Evolutionary conservation across 768 basidiomycete species (phyloP), one percentile per base, ranked within the genome.

Genomic region (Leucosporidium yakuticum): DNA sequence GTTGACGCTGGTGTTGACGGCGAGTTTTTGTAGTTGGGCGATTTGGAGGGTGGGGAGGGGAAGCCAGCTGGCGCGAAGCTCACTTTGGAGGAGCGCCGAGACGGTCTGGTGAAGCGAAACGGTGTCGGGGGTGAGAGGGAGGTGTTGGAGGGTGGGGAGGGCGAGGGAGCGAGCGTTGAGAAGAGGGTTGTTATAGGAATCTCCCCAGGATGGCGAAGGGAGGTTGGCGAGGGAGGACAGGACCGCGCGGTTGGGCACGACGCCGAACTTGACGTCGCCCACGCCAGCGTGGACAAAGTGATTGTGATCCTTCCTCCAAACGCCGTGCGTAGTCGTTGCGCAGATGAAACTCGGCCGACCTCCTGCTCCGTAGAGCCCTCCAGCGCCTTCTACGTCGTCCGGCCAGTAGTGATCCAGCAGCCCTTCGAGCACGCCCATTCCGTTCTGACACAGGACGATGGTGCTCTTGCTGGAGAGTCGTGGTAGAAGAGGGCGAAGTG

Each of bases 401-500:
- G 83, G 86, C 77, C 92, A 98, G 53, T 91, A 74, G 9, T 83
- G 74, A 9, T 79, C 75, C 23, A 90, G 77, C 58, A 96, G 82
- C 68, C 85, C 80, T 64, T 98, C 94, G 78, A 91, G 90, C 14
- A 94, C 80, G 17, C 92, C 95, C 86, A 96, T 89, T 31, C 95
- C 95, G 77, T 95, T 95, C 76, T 95, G 90, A 62, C 97, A 79
- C n/a, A 99, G 84, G 4, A 95, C 89, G 71, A 98, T 86, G 47
- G 93, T 95, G 54, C 87, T 88, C 60, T 83, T 78, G 0, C 83
- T 76, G 6, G 83, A 81, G 25, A 97, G 79, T 23, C 91, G 84
- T 19, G 84, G 85, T 23, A 83, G 79, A 64, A 97, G 83, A 0
- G 78, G 75, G 23, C 79, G 77, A 47, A 99, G 72, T 6, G 88